These are phyloP conservation scores for Rosa multiflora DNA, from an alignment of 306 rosid species.

Conservation along the genomic window DNA sequence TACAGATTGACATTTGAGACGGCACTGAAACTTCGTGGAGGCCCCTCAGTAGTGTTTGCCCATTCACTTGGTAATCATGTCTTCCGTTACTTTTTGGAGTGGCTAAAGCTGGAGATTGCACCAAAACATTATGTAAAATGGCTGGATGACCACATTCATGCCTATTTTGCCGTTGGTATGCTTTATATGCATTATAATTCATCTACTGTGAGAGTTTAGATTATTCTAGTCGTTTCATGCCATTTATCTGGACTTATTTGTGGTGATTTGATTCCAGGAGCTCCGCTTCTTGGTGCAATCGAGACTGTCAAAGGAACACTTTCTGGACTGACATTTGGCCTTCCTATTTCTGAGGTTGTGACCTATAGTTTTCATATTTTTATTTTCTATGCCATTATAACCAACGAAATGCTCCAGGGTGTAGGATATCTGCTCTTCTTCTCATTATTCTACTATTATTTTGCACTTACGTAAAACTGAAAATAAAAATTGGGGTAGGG, in stretches of 20 bases:
- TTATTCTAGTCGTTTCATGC: conserved; percentile 10
- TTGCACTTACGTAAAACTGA: neutral
- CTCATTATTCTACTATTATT: neutral
- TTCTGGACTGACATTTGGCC: conserved; percentile 87
- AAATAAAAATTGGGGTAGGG: neutral
- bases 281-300: conserved; percentile 91
- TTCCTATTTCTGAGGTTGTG: conserved; percentile 90
- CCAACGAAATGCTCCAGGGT: neutral
- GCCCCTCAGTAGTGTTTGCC: conserved; percentile 93
- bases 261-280: conserved; percentile 49
- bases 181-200: conserved; percentile 17
- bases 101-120: conserved; percentile 96
- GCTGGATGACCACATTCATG: conserved; percentile 94
- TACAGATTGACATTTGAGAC: conserved; percentile 93
- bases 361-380: conserved; percentile 24
- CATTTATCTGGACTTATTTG: conserved; percentile 27
- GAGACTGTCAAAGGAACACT: conserved; percentile 87
- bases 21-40: conserved; percentile 88
- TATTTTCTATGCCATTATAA: conserved; percentile 13
- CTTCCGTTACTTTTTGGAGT: conserved; percentile 96
- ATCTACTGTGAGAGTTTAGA: conserved; percentile 20
- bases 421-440: neutral
- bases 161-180: conserved; percentile 97
- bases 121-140: conserved; percentile 82
- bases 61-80: conserved; percentile 93